Evolutionary conservation across 2,329 filamentous ascomycete genomes (phyloP).

Genomic region (Nemania sp.): DNA sequence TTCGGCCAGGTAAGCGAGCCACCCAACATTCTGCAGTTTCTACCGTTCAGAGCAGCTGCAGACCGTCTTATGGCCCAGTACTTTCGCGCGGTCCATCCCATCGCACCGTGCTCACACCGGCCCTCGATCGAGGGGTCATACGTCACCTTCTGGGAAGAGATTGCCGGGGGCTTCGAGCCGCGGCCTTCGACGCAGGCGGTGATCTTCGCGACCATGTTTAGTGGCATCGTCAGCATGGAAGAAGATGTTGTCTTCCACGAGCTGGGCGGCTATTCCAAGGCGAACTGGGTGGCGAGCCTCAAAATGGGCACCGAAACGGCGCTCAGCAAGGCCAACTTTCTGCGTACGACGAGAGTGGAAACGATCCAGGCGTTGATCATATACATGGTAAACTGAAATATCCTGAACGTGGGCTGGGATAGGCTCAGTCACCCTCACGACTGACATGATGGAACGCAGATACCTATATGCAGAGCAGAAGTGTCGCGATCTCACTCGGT

Average conservation of each 20-base stretch:
- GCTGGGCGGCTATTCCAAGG: conserved; percentile 59
- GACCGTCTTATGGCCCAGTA: conserved; percentile 70
- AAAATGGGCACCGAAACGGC: conserved; percentile 70
- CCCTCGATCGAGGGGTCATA: conserved; percentile 70
- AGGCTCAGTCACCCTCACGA: background rate
- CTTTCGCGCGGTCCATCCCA: conserved; percentile 68
- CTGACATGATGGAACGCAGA: conserved; percentile 47
- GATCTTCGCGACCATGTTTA: conserved; percentile 71
- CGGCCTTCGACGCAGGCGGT: conserved; percentile 68
- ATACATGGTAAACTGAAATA: conserved; percentile 63
- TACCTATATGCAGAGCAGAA: conserved; percentile 72
- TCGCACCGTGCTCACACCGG: conserved; percentile 70
- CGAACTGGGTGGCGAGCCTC: conserved; percentile 63
- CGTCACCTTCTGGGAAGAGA: conserved; percentile 65
- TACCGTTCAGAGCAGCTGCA: conserved; percentile 62
- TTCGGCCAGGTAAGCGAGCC: conserved; percentile 59
- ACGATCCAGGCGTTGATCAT: conserved; percentile 78
- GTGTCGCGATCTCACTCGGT: conserved; percentile 75
- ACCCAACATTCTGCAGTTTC: conserved; percentile 60
- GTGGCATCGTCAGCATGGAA: conserved; percentile 68
- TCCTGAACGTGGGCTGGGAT: background rate
- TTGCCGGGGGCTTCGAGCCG: conserved; percentile 64
- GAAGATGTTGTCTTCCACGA: conserved; percentile 56
- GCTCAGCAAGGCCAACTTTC: conserved; percentile 69
- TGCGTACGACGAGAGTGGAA: conserved; percentile 72